These are phyloP conservation scores for Magnusiomyces suaveolens DNA, from an alignment of 1,139 yeast species.

Conservation along the genomic window DNA sequence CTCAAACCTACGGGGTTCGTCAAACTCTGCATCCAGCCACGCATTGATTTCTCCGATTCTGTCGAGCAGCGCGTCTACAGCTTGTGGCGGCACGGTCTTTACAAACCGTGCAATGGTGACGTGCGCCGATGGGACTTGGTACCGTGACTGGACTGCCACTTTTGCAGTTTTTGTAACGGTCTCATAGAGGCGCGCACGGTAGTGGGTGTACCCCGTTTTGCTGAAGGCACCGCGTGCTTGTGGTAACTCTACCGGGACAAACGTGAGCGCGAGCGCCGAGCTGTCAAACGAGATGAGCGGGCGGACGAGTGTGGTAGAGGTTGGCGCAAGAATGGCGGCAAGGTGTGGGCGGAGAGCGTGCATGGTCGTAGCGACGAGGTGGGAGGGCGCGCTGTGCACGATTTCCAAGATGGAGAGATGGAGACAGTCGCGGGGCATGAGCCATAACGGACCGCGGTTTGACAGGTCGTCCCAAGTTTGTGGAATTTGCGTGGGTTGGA, in stretches of 20 bases:
- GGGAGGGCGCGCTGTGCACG: slow-evolving; percentile 18
- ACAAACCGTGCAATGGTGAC: slow-evolving; percentile 24
- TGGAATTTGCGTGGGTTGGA: slow-evolving; percentile 3
- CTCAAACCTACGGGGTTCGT: slow-evolving; percentile 3
- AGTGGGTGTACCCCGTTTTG: slow-evolving; percentile 20
- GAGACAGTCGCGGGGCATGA: slow-evolving; percentile 20
- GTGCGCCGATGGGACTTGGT: slow-evolving; percentile 24
- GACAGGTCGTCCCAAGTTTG: background rate
- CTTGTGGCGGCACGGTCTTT: slow-evolving; percentile 13
- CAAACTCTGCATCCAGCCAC: slow-evolving; percentile 11
- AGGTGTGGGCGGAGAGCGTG: slow-evolving; percentile 9
- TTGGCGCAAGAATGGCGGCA: slow-evolving; percentile 10
- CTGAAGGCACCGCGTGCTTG: no score
- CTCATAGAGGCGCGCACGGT: slow-evolving; percentile 16
- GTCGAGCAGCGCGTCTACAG: slow-evolving; percentile 16
- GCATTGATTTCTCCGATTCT: slow-evolving; percentile 12
- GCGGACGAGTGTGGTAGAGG: slow-evolving; percentile 15
- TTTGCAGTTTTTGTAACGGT: slow-evolving; percentile 13
- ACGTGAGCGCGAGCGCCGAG: slow-evolving; percentile 22
- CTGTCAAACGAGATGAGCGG: slow-evolving; percentile 21
- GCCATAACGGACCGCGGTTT: slow-evolving; percentile 18
- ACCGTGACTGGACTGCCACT: slow-evolving; percentile 18
- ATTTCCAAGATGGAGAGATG: slow-evolving; percentile 24
- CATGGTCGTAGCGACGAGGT: slow-evolving; percentile 7
- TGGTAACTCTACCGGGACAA: slow-evolving; percentile 16